Evolutionary conservation across 179 eudicot genomes (phyloP), one percentile per base, ranked within the genome.

Genomic region (Vitellaria paradoxa): DNA sequence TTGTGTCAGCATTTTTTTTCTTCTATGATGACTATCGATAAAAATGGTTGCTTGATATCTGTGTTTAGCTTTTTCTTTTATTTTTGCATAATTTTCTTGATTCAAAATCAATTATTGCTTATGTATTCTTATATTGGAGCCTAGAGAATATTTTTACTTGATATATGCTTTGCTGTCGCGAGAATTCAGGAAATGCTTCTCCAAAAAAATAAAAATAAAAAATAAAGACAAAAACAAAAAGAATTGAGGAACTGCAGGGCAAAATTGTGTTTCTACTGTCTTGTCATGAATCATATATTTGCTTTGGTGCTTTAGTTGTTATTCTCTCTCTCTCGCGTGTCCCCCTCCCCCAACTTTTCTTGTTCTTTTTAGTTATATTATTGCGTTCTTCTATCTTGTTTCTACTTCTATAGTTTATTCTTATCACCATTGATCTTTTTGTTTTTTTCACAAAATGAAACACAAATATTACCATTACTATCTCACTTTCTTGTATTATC

Each of bases 21-120:
- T 14, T 10, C 56, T n/a, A 47, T 45, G 0, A 40, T 13, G 47
- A 20, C 30, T 6, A n/a, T 56, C 30, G n/a, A 37, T 37, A 17
- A 14, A 9, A 60, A 75, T 26, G 70, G 59, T 2, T 80, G 23
- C 67, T 59, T 73, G 76, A 59, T 21, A 6, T 55, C 14, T 67
- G 24, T 68, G 63, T 79, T 18, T 59, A 59, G 30, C 65, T 73
- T 62, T 70, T 45, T 30, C 47, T 55, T 9, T 1, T 40, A 20
- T 68, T 46, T 13, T 53, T 0, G 11, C 24, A 23, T 40, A 6
- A 75, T 75, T n/a, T 70, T 47, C 26, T n/a, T 67, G 53, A 17
- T 40, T 67, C 45, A 17, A 42, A 26, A n/a, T 67, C 11, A 67
- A 30, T 37, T 11, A 11, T 37, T 10, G 20, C 50, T 40, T 57